Percentiles rank a stretch among this genome's conserved stretches.
Conservation (phyloP, 2,329 filamentous ascomycete genomes). For the Harringtonia aguacate region DNA sequence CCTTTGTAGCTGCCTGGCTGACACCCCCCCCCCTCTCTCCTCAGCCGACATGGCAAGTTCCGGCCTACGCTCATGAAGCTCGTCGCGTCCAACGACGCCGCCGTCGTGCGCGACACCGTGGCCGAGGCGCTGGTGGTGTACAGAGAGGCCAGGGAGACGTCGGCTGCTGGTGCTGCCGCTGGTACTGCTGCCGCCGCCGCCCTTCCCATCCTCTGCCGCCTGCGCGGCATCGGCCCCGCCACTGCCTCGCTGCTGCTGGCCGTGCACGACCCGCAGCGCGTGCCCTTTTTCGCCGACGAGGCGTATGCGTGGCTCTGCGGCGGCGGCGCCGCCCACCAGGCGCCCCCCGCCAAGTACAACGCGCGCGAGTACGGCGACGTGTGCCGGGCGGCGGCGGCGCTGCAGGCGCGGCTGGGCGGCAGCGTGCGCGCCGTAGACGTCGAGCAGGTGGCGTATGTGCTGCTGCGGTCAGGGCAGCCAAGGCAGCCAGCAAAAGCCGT, state of each 20-base stretch:
- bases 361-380: slow-evolving; percentile 56
- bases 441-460: slow-evolving; percentile 61
- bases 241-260: slow-evolving; percentile 66
- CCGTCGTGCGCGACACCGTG: slow-evolving; percentile 35
- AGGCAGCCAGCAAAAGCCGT: background rate
- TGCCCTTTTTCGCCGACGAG: slow-evolving; percentile 75
- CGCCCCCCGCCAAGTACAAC: slow-evolving; percentile 54
- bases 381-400: slow-evolving; percentile 25
- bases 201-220: slow-evolving; percentile 41
- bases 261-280: slow-evolving; percentile 44
- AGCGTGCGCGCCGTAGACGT: slow-evolving; percentile 48
- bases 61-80: slow-evolving; percentile 50
- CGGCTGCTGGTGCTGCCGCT: no score
- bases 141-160: slow-evolving; percentile 18
- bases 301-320: slow-evolving; percentile 62
- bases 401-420: slow-evolving; percentile 34
- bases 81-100: slow-evolving; percentile 48
- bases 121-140: slow-evolving; percentile 32
- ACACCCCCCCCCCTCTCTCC: slow-evolving; percentile 3
- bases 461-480: slow-evolving; percentile 33
- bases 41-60: slow-evolving; percentile 46
- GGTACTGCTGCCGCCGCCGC: slow-evolving; percentile 24
- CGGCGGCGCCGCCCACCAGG: slow-evolving; percentile 33
- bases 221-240: slow-evolving; percentile 71
- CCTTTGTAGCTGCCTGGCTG: no score